Evolutionary conservation across 257 asterid species (phyloP), one percentile per base, ranked within the genome.

Genomic region (Forsythia suspensa): DNA sequence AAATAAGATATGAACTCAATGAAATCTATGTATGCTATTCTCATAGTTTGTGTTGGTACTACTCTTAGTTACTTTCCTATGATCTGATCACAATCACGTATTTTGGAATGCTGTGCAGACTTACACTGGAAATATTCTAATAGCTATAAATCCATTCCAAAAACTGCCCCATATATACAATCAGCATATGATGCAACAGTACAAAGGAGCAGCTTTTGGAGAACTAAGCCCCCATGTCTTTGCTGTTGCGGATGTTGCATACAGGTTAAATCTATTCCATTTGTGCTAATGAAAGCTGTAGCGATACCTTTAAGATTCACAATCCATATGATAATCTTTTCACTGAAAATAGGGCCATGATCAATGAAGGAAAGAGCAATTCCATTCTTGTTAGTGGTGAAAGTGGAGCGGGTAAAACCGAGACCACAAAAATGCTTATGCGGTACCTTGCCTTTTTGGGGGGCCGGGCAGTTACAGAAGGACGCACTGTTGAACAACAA

Each of bases 401-500:
- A 88, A 95, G 99, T 89, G 99, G 99, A 82, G 99, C 99, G 9
- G 99, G 99, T 78, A 95, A 95, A 90, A 95, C 99, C 20, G 99
- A 95, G 93, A 95, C 99, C 66, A 95, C 99, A 29, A 95, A 95
- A 86, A 93, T 95, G 99, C 98, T 93, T 86, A 95, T 95, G 99
- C 91, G 83, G 55, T 95, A 95, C 88, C 94, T 95, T 69, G 99
- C 99, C 71, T 95, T 81, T 84, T 80, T 95, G 90, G 99, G 98
- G 77, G 99, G 99, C 72, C 93, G 99, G 39, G 94, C 90, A 67
- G 98, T 86, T 80, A 95, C 99, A 82, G 99, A 95, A 91, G 99
- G 98, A 65, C 91, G 99, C 72, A 95, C 99, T 51, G 99, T 95
- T 81, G 99, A 95, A 82, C 99, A 95, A 85, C 99, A 95, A 92